These are phyloP conservation scores for Entophlyctis luteolus DNA, from an alignment of 192 early-diverging fungal genomes.

Conservation along the genomic window DNA sequence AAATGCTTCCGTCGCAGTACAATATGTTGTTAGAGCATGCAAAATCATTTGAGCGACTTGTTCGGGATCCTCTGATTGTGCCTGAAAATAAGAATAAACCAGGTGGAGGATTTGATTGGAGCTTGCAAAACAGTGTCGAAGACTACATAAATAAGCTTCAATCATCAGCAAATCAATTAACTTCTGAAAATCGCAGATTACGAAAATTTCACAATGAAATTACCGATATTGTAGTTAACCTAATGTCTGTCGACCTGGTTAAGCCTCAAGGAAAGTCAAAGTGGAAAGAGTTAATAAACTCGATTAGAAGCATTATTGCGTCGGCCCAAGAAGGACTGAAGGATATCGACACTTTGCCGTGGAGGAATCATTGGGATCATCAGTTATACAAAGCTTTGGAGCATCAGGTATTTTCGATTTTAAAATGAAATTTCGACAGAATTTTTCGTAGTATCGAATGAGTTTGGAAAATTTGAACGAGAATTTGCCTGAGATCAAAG, in stretches of 20 bases:
- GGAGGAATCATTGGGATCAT: slow-evolving; percentile 55
- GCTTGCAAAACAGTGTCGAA: slow-evolving; percentile 39
- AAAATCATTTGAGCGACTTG: slow-evolving; percentile 50
- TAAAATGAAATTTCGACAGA: not conserved
- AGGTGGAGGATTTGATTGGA: slow-evolving; percentile 35
- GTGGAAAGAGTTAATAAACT: slow-evolving; percentile 52
- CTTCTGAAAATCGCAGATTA: slow-evolving; percentile 44
- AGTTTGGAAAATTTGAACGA: slow-evolving; percentile 49
- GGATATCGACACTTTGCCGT: slow-evolving; percentile 37
- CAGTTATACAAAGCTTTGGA: slow-evolving; percentile 61
- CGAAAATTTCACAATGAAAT: slow-evolving; percentile 44
- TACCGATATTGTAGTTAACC: slow-evolving; percentile 33
- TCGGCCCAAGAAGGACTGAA: slow-evolving; percentile 41
- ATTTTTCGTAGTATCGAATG: slow-evolving; percentile 37
- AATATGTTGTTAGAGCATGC: slow-evolving; percentile 51
- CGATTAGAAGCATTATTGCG: slow-evolving; percentile 40
- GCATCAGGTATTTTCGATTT: slow-evolving; percentile 16
- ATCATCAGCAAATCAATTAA: slow-evolving; percentile 39
- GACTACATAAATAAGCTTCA: slow-evolving; percentile 47
- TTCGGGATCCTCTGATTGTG: slow-evolving; percentile 38
- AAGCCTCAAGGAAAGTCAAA: slow-evolving; percentile 40
- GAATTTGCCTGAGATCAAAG: slow-evolving; percentile 52
- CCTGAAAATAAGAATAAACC: slow-evolving; percentile 20
- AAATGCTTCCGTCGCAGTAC: slow-evolving; percentile 57
- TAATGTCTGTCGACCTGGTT: slow-evolving; percentile 46